phyloP scores from a whole-genome alignment of 108 stramenopile species.

The Skeletonema potamos region DNA sequence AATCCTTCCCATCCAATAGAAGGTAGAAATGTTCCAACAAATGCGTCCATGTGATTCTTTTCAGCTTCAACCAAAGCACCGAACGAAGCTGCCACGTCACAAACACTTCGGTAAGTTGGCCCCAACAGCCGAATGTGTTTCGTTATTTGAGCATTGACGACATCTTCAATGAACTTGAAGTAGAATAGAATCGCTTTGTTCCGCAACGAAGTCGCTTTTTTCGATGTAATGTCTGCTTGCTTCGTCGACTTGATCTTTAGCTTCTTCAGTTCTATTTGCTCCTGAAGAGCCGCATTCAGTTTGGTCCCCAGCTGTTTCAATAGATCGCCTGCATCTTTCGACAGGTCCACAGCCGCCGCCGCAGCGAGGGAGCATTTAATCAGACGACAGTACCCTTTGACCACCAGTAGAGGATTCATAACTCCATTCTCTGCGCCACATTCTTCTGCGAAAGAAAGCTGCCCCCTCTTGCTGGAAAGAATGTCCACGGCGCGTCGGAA shows the following conservation, averaged over 20 bases:
- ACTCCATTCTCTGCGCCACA: not conserved
- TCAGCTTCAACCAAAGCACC: slow-evolving; percentile 13
- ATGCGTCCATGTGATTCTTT: not conserved
- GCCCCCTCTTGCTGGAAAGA: not conserved
- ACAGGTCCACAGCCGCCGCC: not conserved
- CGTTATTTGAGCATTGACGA: not conserved
- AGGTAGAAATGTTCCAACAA: slow-evolving; percentile 5
- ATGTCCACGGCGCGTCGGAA: not conserved
- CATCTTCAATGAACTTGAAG: slow-evolving; percentile 7
- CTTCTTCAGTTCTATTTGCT: slow-evolving; percentile 10
- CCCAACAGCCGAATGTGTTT: slow-evolving; percentile 5
- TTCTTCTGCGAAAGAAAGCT: not conserved
- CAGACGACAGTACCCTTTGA: slow-evolving; percentile 21
- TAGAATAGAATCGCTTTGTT: slow-evolving; percentile 6
- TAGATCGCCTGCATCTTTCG: not conserved
- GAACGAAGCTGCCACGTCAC: slow-evolving; percentile 16
- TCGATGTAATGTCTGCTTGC: not conserved
- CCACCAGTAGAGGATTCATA: not conserved
- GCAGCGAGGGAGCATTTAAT: slow-evolving; percentile 1
- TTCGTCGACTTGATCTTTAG: not conserved
- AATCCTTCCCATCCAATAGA: slow-evolving; percentile 20
- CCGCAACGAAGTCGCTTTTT: not conserved
- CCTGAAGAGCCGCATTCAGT: slow-evolving; percentile 13
- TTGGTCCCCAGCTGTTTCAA: slow-evolving; percentile 13
- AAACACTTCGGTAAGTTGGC: slow-evolving; percentile 12